phyloP scores from a whole-genome alignment of 176 grass and related monocot genomes.

The Tuctoria greenei region DNA sequence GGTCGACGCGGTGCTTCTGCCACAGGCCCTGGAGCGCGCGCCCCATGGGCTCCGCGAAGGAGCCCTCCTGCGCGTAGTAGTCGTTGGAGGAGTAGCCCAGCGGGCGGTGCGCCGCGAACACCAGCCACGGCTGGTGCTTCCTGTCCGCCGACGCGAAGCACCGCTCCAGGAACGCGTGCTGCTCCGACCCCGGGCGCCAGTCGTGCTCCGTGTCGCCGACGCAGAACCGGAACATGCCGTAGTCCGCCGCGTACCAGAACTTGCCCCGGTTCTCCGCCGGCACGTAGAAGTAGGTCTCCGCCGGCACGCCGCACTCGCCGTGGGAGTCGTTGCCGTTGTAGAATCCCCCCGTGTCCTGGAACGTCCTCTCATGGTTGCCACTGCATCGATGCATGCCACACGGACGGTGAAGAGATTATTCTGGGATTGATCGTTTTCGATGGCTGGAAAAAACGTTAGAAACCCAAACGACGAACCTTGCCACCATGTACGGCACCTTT shows the following conservation, averaged over 20 bases:
- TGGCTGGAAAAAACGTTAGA: neutral
- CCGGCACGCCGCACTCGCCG: conserved; percentile 82
- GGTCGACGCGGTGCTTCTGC: conserved; percentile 82
- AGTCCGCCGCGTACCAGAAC: conserved; percentile 70
- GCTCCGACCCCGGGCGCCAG: conserved; percentile 58
- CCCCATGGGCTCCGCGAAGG: conserved; percentile 74
- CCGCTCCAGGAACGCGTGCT: conserved; percentile 68
- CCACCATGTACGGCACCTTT: conserved; percentile 73
- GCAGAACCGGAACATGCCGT: conserved; percentile 84
- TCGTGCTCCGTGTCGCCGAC: conserved; percentile 85
- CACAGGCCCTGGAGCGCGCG: conserved; percentile 59
- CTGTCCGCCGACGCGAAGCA: conserved; percentile 67
- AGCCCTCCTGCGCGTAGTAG: conserved; percentile 55
- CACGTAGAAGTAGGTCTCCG: conserved; percentile 80
- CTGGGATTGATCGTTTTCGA: neutral
- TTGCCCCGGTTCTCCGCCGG: conserved; percentile 70
- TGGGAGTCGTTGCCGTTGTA: conserved; percentile 69
- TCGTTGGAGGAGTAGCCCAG: conserved; percentile 75
- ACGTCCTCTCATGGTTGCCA: conserved; percentile 84
- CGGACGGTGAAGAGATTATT: neutral
- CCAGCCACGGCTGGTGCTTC: conserved; percentile 83
- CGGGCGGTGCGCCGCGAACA: conserved; percentile 72
- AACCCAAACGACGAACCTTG: conserved; percentile 45
- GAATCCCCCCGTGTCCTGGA: conserved; percentile 63
- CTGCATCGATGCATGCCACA: neutral